phyloP scores from a whole-genome alignment of 83 land plant genomes.

The Thuja plicata region DNA sequence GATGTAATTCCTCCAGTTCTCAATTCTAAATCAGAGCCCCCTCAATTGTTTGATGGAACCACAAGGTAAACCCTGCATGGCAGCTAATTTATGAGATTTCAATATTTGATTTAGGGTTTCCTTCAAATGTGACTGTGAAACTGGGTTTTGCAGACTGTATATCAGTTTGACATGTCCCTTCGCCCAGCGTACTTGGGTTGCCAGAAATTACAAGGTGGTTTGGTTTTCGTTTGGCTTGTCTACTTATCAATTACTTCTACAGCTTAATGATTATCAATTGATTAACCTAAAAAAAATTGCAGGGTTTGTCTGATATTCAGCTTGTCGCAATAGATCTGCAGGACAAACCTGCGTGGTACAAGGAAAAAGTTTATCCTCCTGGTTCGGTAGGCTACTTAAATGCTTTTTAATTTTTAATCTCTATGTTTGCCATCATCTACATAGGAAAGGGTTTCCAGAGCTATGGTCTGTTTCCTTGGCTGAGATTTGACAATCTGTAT shows the following conservation, averaged over 20 bases:
- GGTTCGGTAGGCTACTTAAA: slow-evolving; percentile 46
- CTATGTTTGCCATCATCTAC: background rate
- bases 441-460: background rate
- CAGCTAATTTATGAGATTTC: background rate
- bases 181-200: slow-evolving; percentile 83
- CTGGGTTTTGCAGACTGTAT: slow-evolving; percentile 56
- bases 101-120: background rate
- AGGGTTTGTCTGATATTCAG: slow-evolving; percentile 75
- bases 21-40: slow-evolving; percentile 60
- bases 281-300: slow-evolving; percentile 2
- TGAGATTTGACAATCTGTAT: background rate
- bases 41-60: slow-evolving; percentile 89
- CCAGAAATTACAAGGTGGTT: slow-evolving; percentile 75
- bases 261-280: background rate
- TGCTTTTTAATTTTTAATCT: background rate
- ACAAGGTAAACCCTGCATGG: slow-evolving; percentile 44
- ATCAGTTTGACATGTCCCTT: slow-evolving; percentile 69
- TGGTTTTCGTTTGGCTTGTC: background rate
- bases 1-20: slow-evolving; percentile 35
- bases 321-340: slow-evolving; percentile 60
- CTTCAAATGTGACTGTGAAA: background rate
- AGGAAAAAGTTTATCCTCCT: slow-evolving; percentile 73
- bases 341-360: slow-evolving; percentile 81
- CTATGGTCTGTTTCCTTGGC: background rate
- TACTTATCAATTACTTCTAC: background rate